Evolutionary conservation across 73 alveolate genomes (phyloP).

Genomic region (Paramecium pentaurelia): DNA sequence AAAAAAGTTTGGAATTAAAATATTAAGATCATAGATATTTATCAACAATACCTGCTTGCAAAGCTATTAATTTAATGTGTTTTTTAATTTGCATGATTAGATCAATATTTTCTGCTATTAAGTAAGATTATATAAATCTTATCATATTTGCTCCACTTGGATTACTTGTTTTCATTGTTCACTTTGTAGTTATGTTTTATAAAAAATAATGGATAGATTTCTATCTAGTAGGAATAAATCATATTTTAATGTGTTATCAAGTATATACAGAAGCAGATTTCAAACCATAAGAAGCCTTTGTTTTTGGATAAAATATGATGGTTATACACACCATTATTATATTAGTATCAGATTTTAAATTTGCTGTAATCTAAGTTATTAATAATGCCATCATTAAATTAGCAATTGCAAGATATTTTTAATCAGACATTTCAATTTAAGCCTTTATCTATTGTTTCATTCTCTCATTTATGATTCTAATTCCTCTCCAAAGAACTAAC

Average conservation of each 20-base stretch:
- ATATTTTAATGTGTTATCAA: background rate
- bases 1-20: background rate
- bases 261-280: background rate
- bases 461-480: background rate
- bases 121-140: background rate
- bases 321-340: background rate
- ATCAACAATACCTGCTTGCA: background rate
- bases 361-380: background rate
- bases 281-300: background rate
- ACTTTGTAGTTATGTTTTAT: background rate
- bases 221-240: background rate
- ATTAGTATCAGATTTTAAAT: background rate
- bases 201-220: background rate
- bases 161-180: background rate
- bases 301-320: background rate
- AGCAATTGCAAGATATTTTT: background rate
- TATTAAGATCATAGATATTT: background rate
- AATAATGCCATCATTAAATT: background rate
- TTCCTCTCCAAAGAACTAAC: background rate
- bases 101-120: background rate
- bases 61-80: background rate
- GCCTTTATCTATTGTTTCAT: background rate
- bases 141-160: background rate
- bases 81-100: background rate
- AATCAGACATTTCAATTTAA: background rate